These are phyloP conservation scores for Debaryomyces psychrophilus DNA, from an alignment of 1,139 yeast genomes.

Conservation along the genomic window DNA sequence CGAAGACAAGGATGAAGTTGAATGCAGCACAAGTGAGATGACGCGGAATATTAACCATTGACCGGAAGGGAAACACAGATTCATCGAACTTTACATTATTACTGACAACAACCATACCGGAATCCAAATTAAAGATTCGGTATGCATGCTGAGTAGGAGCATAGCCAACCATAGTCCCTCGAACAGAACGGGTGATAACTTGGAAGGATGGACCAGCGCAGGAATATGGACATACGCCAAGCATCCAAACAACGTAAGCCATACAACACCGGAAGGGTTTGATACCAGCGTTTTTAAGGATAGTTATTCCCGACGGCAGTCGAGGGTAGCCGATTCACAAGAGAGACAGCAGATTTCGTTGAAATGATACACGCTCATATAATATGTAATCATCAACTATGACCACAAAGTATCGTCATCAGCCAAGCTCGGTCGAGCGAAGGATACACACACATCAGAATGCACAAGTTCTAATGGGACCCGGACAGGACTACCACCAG, in stretches of 20 bases:
- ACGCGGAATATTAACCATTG: not conserved
- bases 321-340: not conserved
- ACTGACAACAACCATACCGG: not conserved
- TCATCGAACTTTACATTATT: conserved; percentile 4
- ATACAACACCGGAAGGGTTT: not conserved
- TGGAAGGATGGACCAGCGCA: not conserved
- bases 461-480: not conserved
- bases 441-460: not conserved
- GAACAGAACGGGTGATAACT: not conserved
- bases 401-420: not conserved
- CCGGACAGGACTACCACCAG: not conserved
- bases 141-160: not conserved
- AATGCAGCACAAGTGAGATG: not conserved
- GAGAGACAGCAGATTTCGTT: not conserved
- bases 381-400: not conserved
- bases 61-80: not conserved
- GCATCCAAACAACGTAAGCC: not conserved
- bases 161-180: not conserved
- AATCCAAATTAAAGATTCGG: not conserved
- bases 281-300: not conserved
- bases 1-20: not conserved
- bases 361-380: not conserved
- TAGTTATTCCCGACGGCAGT: not conserved
- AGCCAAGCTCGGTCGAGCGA: not conserved
- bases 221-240: not conserved